Evolutionary conservation across 1,284 basidiomycete genomes (phyloP).

Genomic region (Cryptococcus amylolentus): DNA sequence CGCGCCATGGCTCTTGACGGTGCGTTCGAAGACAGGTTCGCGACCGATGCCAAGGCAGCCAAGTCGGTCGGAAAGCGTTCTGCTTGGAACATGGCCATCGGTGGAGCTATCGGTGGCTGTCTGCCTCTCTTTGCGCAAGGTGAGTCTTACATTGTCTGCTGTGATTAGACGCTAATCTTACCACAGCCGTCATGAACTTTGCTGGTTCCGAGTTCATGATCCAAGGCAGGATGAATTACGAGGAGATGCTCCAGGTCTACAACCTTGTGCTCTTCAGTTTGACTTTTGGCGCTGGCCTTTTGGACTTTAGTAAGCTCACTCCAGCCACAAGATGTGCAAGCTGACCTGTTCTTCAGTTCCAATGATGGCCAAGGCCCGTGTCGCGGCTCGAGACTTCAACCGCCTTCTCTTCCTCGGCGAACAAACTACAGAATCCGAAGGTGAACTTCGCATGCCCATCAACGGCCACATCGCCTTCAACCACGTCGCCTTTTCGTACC

Average conservation of each 20-base stretch:
- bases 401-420: slow-evolving; percentile 60
- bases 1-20: slow-evolving; percentile 83
- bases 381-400: slow-evolving; percentile 75
- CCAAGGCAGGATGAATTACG: slow-evolving; percentile 75
- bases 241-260: slow-evolving; percentile 82
- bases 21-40: slow-evolving; percentile 69
- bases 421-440: slow-evolving; percentile 63
- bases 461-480: slow-evolving; percentile 64
- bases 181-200: slow-evolving; percentile 78
- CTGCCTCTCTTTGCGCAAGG: slow-evolving; percentile 80
- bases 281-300: slow-evolving; percentile 81
- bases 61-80: slow-evolving; percentile 67
- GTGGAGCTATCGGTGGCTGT: slow-evolving; percentile 72
- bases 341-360: slow-evolving; percentile 57
- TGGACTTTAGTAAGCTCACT: slow-evolving; percentile 73
- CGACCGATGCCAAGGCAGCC: slow-evolving; percentile 60
- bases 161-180: background rate
- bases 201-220: slow-evolving; percentile 80
- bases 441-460: slow-evolving; percentile 63
- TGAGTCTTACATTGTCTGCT: slow-evolving; percentile 23
- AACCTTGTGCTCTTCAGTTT: slow-evolving; percentile 90
- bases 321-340: background rate
- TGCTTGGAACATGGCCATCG: slow-evolving; percentile 78
- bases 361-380: slow-evolving; percentile 70
- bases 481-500: slow-evolving; percentile 76